Base-by-base conservation (phyloP, 2,329 filamentous ascomycete species). In the Arthrobotrys megalospora region DNA sequence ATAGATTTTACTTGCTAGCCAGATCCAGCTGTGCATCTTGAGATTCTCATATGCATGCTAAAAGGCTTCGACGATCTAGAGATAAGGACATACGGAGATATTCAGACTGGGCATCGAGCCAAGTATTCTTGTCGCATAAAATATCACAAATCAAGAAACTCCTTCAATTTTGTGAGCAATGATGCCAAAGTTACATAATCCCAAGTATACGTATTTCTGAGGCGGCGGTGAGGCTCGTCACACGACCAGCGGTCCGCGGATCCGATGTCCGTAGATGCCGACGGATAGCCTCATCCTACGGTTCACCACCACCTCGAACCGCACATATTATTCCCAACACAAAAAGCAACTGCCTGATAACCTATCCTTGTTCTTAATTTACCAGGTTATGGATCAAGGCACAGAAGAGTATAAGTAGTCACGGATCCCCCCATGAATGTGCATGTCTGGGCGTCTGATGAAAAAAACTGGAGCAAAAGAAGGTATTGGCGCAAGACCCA, bases 231-330 rank as follows among this genome's bases (percentile, higher is more conserved):
- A 66, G 69, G 69, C 69, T 73, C 69, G 62, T 66, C 38, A 60
- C 55, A 60, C 62, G 69, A 63, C 53, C 52, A 58, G 16, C 75
- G 75, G 75, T 62, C 75, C 75, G 75, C 75, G 67, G 75, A 63
- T 78, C 75, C 75, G 75, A 67, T 3, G 63, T 36, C 62, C 75
- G 62, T 34, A 60, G 36, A 52, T 55, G 50, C 75, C 75, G 75
- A 67, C 75, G 75, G 75, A 67, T 63, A 70, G 67, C 75, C 67
- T 78, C 75, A 71, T 70, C 72, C 66, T 71, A 63, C 70, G 70
- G 70, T 75, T 66, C 52, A 24, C 24, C 52, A 55, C 28, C n/a
- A 43, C 11, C 14, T 36, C 28, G 60, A 73, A 73, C 72, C 72
- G 72, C 53, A 76, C 53, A 60, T n/a, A 32, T 43, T 52, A 34